Percentiles rank a stretch among this genome's conserved stretches.
phyloP scores from a whole-genome alignment of 2,329 filamentous ascomycete species.

The Hypomyces rosellus region DNA sequence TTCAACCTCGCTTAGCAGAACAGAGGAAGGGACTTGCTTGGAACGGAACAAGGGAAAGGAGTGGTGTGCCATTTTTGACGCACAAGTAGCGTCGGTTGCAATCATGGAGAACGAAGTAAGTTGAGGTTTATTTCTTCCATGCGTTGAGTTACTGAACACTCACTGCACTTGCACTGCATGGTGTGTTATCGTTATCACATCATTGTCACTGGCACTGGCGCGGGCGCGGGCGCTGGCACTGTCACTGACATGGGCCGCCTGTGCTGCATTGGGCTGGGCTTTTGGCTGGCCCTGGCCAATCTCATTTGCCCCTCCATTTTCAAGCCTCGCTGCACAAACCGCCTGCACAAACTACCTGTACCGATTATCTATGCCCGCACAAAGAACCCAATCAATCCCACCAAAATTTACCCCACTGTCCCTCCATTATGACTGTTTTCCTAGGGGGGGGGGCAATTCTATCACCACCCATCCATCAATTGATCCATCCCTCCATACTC shows the following conservation, averaged over 20 bases:
- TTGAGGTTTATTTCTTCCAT: not conserved
- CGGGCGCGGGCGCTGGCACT: too few relatives aligned
- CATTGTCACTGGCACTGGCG: not conserved
- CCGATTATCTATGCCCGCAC: too few relatives aligned
- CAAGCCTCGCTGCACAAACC: not conserved
- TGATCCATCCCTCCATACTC: constrained; percentile 1
- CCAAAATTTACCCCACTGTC: constrained; percentile 9
- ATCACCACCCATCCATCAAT: constrained; percentile 3
- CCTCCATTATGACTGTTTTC: not conserved
- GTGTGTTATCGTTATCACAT: not conserved
- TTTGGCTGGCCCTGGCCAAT: not conserved
- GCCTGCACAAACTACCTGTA: too few relatives aligned
- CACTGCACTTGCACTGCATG: too few relatives aligned
- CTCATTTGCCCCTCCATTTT: constrained; percentile 6
- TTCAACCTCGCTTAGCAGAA: not conserved
- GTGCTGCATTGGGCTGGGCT: not conserved
- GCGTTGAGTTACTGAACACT: not conserved
- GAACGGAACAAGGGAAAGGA: not conserved
- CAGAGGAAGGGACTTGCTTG: not conserved
- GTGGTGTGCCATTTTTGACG: not conserved
- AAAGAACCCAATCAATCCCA: constrained; percentile 7
- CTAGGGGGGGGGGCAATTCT: not conserved
- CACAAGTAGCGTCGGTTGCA: constrained; percentile 1
- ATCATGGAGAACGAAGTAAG: constrained; percentile 18
- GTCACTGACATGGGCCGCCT: not conserved